Base-by-base conservation (phyloP, 345 rosid species). In the Populus deltoides region DNA sequence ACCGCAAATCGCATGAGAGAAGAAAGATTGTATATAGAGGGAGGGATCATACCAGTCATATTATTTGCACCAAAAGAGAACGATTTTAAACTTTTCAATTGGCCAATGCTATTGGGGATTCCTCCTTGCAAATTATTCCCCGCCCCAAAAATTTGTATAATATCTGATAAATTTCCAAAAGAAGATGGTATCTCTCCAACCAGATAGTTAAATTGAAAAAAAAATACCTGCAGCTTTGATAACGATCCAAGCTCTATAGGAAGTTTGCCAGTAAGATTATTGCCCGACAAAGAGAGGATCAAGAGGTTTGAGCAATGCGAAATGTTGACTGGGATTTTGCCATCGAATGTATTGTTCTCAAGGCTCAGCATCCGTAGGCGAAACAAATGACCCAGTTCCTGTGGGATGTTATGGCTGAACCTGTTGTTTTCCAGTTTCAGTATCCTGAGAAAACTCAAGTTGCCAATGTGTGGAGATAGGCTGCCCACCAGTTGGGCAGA, bases 21-120 rank as follows among this genome's bases (percentile, higher is more conserved):
- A n/a, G 82, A 81, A 2, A 77, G 73, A 36, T 80, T 83, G 72
- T 8, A 78, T 0, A 55, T 22, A n/a, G 61, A 55, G 61, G 61
- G 8, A 55, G 61, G 61, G 61, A 55, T 0, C 8, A n/a, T 68
- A 47, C 86, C 84, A 0, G 39, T 9, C 3, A 84, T 49, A 2
- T n/a, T 51, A 47, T 75, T 75, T 15, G 5, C 1, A 0, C 59
- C 72, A 16, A 72, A 35, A 33, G 25, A 1, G 27, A 72, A 25
- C 20, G 8, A 12, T 5, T 1, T 51, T n/a, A 85, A 75, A 35
- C 66, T 79, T 45, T 77, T 73, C 81, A 81, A 11, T 29, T 59
- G n/a, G 24, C 86, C 86, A 53, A 86, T 57, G 17, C 79, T 62
- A 5, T n/a, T 36, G 4, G 89, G 89, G 63, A 86, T 77, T 1